These are phyloP conservation scores for Exophiala sp. DNA, from an alignment of 2,329 filamentous ascomycete species.

Conservation along the genomic window DNA sequence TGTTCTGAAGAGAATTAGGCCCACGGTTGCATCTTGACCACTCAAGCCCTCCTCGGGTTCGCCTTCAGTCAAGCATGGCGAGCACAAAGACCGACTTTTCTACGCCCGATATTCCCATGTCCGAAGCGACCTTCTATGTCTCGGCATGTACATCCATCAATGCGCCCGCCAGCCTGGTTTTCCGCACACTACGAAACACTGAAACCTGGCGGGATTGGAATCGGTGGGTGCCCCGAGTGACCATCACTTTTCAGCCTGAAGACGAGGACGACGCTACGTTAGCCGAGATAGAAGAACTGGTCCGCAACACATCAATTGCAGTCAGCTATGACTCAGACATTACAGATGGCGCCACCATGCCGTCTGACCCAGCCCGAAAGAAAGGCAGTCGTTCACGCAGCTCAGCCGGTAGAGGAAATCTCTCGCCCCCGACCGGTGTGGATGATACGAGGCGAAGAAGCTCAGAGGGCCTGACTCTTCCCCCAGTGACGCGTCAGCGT, in stretches of 20 bases:
- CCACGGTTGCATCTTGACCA: not conserved
- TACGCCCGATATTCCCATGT: conserved; percentile 33
- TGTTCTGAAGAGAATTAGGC: not conserved
- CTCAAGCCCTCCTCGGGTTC: not conserved
- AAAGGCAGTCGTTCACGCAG: conserved; percentile 6
- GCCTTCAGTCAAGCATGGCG: not conserved
- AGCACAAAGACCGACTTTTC: conserved; percentile 23
- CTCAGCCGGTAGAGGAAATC: conserved; percentile 1
- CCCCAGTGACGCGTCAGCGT: conserved; percentile 19
- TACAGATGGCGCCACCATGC: conserved; percentile 19
- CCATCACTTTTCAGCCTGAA: conserved; percentile 39
- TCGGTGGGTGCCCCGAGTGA: conserved; percentile 41
- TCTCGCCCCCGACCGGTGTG: not conserved
- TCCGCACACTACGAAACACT: conserved; percentile 41
- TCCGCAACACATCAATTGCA: conserved; percentile 28
- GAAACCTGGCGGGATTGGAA: conserved; percentile 46
- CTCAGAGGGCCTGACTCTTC: conserved; percentile 7
- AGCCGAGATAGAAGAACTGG: conserved; percentile 27
- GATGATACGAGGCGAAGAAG: not conserved
- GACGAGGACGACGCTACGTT: conserved; percentile 20
- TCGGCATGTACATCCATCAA: conserved; percentile 36
- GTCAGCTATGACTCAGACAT: conserved; percentile 27
- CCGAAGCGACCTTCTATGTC: conserved; percentile 32
- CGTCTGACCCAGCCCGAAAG: not conserved
- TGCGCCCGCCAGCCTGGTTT: conserved; percentile 40